Conservation (phyloP, 441 rosid genomes). For the Euphorbia schlechtendalii region DNA sequence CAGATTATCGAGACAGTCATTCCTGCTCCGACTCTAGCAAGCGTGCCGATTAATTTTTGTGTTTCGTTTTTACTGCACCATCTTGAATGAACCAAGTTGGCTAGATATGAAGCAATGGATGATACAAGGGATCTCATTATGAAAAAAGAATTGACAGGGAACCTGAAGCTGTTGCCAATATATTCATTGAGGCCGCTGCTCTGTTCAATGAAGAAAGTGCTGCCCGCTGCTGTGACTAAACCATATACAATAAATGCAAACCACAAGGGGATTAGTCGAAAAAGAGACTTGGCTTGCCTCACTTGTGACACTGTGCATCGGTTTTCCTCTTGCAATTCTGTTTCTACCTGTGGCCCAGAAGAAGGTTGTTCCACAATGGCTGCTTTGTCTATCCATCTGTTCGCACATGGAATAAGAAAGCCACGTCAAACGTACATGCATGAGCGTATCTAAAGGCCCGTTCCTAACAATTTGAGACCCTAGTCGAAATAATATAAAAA, state of each 20-base stretch:
- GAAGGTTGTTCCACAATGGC: neutral
- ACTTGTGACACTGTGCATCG: neutral
- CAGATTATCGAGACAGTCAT: neutral
- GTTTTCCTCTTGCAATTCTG: neutral
- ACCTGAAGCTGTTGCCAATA: neutral
- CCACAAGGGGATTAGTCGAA: neutral
- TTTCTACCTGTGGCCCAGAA: neutral
- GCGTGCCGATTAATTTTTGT: too few species aligned
- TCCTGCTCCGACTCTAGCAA: neutral
- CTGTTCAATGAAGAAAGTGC: slow-evolving; percentile 12
- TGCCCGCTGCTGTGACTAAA: neutral
- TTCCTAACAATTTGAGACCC: too few species aligned
- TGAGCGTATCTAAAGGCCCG: too few species aligned
- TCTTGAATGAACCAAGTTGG: too few species aligned
- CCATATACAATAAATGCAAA: neutral
- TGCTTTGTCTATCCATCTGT: slow-evolving; percentile 11
- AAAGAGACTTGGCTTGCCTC: neutral
- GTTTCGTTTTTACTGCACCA: neutral
- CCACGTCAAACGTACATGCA: too few species aligned
- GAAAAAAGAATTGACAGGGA: neutral
- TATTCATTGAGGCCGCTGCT: neutral
- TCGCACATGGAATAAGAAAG: neutral
- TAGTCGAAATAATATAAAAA: too few species aligned
- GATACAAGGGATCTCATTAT: neutral
- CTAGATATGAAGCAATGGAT: neutral